Base-by-base conservation (phyloP, 1,284 basidiomycete species). In the Termitomyces sp. region DNA sequence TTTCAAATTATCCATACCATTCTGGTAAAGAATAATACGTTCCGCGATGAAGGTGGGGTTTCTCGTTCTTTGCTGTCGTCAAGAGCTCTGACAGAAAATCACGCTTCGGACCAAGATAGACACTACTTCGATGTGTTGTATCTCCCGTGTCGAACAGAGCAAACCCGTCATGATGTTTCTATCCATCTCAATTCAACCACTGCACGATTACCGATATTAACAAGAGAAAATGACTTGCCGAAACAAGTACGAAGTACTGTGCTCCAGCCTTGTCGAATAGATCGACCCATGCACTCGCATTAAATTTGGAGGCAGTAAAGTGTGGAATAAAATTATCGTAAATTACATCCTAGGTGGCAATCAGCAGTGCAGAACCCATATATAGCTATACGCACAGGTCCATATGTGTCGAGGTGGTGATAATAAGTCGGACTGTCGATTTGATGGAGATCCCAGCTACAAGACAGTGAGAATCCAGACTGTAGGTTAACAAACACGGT, bases 211-310 rank as follows among this genome's bases (percentile, higher is more conserved):
- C 13, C 13, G 10, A 31, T 12, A 10, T 17, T 6, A 7, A 30
- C 17, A 54, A 21, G 30, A 33, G 17, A 21, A 50, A 58, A 28
- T 26, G 9, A 60, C 72, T 10, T 39, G 77, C 79, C 5, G 81
- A 77, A 17, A 81, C 79, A 34, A 82, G 68, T 15, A 85, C 81
- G 60, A 84, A 83, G 58, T 85, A 85, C 59, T 79, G 81, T 1
- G 83, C 82, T 1, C 83, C 83, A 0, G 81, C 78, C 26, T 70
- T 70, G 30, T 75, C 75, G 49, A 85, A 76, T 9, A 84, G 58
- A 57, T 82, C 74, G 0, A 83, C 60, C 82, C 82, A 84, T 41
- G 69, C 68, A 34, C 72, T 75, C 1, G 82, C 74, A 47, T 82
- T 76, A 68, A 79, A 84, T 50, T 75, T 73, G 1, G 68, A 68